phyloP scores from a whole-genome alignment of 2,329 filamentous ascomycete species.

The Fusarium xyrophilum region DNA sequence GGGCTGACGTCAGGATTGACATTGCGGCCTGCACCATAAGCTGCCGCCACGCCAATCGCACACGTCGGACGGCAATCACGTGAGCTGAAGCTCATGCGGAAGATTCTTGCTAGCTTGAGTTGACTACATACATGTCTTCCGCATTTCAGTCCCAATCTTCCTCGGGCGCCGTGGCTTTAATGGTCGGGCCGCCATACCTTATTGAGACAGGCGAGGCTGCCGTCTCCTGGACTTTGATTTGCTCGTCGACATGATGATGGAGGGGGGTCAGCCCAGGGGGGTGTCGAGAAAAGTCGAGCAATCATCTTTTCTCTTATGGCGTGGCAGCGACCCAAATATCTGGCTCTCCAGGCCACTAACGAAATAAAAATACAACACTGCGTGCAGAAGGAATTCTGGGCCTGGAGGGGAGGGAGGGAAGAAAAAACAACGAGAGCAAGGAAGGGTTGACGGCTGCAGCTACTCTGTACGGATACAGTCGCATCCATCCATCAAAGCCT shows the following conservation, averaged over 20 bases:
- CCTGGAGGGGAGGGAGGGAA: not conserved
- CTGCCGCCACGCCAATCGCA: slow-evolving; percentile 45
- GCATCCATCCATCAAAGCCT: slow-evolving; percentile 31
- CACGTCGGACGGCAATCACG: slow-evolving; percentile 46
- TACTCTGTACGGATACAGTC: too few species aligned
- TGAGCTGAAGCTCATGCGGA: slow-evolving; percentile 47
- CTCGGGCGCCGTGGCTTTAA: slow-evolving; percentile 31
- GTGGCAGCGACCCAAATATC: slow-evolving; percentile 7
- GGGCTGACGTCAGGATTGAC: slow-evolving; percentile 34
- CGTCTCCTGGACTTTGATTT: slow-evolving; percentile 22
- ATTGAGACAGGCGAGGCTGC: slow-evolving; percentile 32
- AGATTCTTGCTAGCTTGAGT: slow-evolving; percentile 43
- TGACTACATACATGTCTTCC: slow-evolving; percentile 48
- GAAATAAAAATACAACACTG: slow-evolving; percentile 2
- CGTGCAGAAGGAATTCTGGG: slow-evolving; percentile 4
- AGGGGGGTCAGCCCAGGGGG: not conserved
- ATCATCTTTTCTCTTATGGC: not conserved
- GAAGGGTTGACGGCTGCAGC: slow-evolving; percentile 20
- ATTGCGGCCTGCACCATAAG: slow-evolving; percentile 24
- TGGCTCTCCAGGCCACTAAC: slow-evolving; percentile 1
- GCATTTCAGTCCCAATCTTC: slow-evolving; percentile 42
- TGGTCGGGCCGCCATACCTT: slow-evolving; percentile 35
- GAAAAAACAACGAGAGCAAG: slow-evolving; percentile 13
- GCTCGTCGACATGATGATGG: not conserved
- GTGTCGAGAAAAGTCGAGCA: slow-evolving; percentile 1